Conservation (phyloP, 805 yeast genomes). For the Blastobotrys peoriensis region DNA sequence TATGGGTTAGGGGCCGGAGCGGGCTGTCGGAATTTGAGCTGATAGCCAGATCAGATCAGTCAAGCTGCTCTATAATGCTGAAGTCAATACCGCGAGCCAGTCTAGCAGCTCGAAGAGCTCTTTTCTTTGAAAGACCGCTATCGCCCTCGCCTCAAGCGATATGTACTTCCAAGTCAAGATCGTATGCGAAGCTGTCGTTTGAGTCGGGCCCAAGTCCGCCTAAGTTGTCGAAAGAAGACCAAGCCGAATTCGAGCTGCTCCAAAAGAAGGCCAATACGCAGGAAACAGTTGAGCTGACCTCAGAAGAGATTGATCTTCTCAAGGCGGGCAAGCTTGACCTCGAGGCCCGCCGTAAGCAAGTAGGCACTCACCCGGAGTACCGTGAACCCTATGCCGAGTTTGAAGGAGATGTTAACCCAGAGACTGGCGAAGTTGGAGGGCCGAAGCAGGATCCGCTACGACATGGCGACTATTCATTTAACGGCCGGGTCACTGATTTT, state of each 20-base stretch:
- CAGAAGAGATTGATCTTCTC: conserved; percentile 8
- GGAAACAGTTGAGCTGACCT: conserved; percentile 37
- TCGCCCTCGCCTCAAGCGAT: too few species aligned
- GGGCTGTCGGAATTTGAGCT: too few species aligned
- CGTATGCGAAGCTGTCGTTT: neutral
- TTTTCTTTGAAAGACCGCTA: too few species aligned
- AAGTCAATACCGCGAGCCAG: too few species aligned
- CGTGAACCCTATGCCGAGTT: conserved; percentile 86
- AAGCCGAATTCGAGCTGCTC: conserved; percentile 84
- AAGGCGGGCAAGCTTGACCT: neutral
- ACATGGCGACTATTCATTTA: conserved; percentile 90
- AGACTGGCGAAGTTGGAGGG: conserved; percentile 92
- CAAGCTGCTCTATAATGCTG: too few species aligned
- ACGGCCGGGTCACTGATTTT: conserved; percentile 95
- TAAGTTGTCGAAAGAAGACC: conserved; percentile 69
- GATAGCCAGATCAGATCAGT: too few species aligned
- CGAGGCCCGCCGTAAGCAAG: conserved; percentile 29
- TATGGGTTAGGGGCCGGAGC: too few species aligned
- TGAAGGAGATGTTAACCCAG: conserved; percentile 89
- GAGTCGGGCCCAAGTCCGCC: conserved; percentile 52
- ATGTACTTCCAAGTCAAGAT: neutral
- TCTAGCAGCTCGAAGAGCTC: too few species aligned
- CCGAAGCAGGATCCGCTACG: conserved; percentile 95
- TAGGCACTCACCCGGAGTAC: conserved; percentile 48
- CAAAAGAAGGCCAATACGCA: conserved; percentile 77